Evolutionary conservation across 208 protist genomes (phyloP).

Genomic region (Crithidia bombi): DNA sequence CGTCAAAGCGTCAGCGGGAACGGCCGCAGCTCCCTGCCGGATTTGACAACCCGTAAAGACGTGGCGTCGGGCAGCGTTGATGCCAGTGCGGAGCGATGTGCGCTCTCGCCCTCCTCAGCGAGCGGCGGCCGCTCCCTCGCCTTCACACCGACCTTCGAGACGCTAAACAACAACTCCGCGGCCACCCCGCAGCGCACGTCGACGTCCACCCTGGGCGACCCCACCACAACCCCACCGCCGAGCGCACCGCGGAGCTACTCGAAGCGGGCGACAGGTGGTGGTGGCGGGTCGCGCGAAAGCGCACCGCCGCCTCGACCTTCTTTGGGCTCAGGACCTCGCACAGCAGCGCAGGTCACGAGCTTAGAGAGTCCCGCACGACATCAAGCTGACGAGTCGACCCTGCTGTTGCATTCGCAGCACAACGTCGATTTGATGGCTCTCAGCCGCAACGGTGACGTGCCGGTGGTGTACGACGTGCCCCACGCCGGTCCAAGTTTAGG

Average conservation of each 20-base stretch:
- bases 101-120: conserved; percentile 3
- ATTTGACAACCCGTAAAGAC: conserved; percentile 6
- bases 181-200: background rate
- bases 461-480: background rate
- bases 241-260: conserved; percentile 18
- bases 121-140: conserved; percentile 9
- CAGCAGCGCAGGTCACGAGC: background rate
- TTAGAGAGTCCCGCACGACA: conserved; percentile 5
- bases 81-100: conserved; percentile 11
- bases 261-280: background rate
- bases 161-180: background rate
- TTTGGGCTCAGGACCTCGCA: conserved; percentile 3
- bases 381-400: background rate
- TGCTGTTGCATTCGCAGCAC: background rate
- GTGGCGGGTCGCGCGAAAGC: conserved; percentile 11
- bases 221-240: background rate
- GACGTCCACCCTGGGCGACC: background rate
- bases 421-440: background rate
- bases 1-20: background rate
- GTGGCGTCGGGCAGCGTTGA: background rate
- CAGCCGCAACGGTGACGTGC: background rate
- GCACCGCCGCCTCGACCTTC: conserved; percentile 3
- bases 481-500: background rate
- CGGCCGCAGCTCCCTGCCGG: conserved; percentile 12
- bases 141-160: conserved; percentile 13